Evolutionary conservation across 495 filamentous ascomycete species (phyloP).

Genomic region (Aspergillus campestris): DNA sequence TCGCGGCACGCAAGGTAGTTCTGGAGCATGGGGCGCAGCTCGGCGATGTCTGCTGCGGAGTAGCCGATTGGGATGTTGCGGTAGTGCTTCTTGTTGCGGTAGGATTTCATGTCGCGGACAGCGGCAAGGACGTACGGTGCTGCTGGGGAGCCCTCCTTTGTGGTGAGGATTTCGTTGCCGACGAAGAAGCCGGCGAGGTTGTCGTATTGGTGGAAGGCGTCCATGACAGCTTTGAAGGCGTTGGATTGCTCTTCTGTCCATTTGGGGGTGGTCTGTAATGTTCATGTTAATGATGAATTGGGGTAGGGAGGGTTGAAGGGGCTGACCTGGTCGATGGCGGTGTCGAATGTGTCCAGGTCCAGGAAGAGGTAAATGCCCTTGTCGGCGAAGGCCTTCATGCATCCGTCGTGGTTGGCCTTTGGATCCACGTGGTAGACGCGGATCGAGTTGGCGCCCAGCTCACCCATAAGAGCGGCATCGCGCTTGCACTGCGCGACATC

Average conservation of each 20-base stretch:
- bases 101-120: slow-evolving; percentile 71
- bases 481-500: slow-evolving; percentile 68
- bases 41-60: slow-evolving; percentile 79
- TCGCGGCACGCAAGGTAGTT: slow-evolving; percentile 75
- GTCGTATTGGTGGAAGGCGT: slow-evolving; percentile 68
- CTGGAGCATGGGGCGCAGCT: slow-evolving; percentile 76
- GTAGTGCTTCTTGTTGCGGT: slow-evolving; percentile 69
- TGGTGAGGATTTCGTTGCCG: slow-evolving; percentile 72
- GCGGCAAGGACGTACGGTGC: slow-evolving; percentile 80
- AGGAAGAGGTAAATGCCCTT: slow-evolving; percentile 74
- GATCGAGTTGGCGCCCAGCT: slow-evolving; percentile 74
- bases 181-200: slow-evolving; percentile 79
- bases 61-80: slow-evolving; percentile 80
- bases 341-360: slow-evolving; percentile 78
- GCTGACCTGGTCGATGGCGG: slow-evolving; percentile 64
- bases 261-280: slow-evolving; percentile 23
- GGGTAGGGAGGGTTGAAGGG: neutral
- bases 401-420: slow-evolving; percentile 58
- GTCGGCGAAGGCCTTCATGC: slow-evolving; percentile 60
- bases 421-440: slow-evolving; percentile 85
- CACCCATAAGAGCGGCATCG: slow-evolving; percentile 71
- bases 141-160: slow-evolving; percentile 48
- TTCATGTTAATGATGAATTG: neutral
- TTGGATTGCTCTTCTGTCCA: slow-evolving; percentile 67
- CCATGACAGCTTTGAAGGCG: slow-evolving; percentile 62